phyloP scores from a whole-genome alignment of 2,329 filamentous ascomycete genomes.

The Alternaria triticimaculans region DNA sequence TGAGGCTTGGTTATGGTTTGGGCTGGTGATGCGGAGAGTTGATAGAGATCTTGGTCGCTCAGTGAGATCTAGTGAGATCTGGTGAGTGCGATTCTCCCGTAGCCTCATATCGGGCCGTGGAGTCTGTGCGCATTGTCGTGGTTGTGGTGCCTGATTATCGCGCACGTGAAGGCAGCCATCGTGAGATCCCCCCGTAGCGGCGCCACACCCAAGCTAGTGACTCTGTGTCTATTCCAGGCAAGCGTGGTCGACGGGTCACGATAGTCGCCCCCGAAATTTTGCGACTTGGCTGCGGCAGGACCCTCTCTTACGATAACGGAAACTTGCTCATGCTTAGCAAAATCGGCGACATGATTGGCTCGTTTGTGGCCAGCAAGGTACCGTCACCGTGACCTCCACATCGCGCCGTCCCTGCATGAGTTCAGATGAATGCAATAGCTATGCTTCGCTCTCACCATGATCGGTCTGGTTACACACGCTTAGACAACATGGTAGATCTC shows the following conservation, averaged over 20 bases:
- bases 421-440: neutral
- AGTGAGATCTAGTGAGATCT: neutral
- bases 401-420: neutral
- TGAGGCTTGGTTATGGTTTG: neutral
- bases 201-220: neutral
- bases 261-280: neutral
- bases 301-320: neutral
- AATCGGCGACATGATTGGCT: conserved; percentile 20
- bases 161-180: neutral
- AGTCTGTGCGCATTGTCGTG: neutral
- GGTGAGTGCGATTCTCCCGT: neutral
- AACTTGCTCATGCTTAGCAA: conserved; percentile 24
- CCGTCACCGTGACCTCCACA: conserved; percentile 4
- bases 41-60: neutral
- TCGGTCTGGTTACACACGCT: conserved; percentile 7
- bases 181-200: accelerated
- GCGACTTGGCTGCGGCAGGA: neutral
- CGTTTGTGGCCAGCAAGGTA: conserved; percentile 28
- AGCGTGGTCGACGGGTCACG: neutral
- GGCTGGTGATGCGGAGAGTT: neutral
- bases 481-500: conserved; percentile 19
- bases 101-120: neutral
- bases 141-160: neutral
- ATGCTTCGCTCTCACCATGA: neutral
- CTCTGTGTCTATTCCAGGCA: neutral